Evolutionary conservation across 2,329 filamentous ascomycete genomes (phyloP), one percentile per base, ranked within the genome.

Genomic region (Aureobasidium mangrovei): DNA sequence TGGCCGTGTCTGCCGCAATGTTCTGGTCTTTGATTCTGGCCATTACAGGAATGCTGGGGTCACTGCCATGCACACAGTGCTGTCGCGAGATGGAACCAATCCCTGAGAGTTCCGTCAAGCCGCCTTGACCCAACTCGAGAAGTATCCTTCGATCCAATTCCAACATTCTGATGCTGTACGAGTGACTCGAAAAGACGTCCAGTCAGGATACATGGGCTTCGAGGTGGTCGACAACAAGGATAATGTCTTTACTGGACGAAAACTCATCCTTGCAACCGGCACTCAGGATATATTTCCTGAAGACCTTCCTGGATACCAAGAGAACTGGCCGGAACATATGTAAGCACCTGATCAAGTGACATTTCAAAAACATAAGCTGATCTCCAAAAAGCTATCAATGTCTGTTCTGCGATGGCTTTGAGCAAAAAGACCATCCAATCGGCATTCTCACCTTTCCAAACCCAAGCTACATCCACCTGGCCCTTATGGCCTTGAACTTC

Each of bases 21-120:
- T 56, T n/a, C 46, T 59, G 7, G 45, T 64, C 31, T 56, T 63
- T 47, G 58, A 58, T 31, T 55, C 58, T 24, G 58, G 54, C 36
- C 54, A 56, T 18, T 65, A 62, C 36, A 60, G 62, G 24, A 65
- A 65, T 42, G 56, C 61, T 24, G 58, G 58, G 32, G 57, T 57
- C 10, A 35, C n/a, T 32, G 58, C 49, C 38, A 59, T 56, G 44
- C 60, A 53, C 55, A 59, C 48, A 41, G 58, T 60, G 28, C 60
- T 59, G 8, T 56, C 54, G 33, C 57, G 56, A 27, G 62, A 64
- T 48, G 59, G 61, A 26, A 57, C 55, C n/a, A 58, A 57, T n/a
- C 62, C 63, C 18, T 58, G 56, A 47, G 58, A 57, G 38, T 54
- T 63, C 31, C 58, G 58, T 32, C 55, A 53, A 32, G 55, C 55